Evolutionary conservation across 2,329 filamentous ascomycete genomes (phyloP), one percentile per base, ranked within the genome.

Genomic region (Apiospora pterosperma): DNA sequence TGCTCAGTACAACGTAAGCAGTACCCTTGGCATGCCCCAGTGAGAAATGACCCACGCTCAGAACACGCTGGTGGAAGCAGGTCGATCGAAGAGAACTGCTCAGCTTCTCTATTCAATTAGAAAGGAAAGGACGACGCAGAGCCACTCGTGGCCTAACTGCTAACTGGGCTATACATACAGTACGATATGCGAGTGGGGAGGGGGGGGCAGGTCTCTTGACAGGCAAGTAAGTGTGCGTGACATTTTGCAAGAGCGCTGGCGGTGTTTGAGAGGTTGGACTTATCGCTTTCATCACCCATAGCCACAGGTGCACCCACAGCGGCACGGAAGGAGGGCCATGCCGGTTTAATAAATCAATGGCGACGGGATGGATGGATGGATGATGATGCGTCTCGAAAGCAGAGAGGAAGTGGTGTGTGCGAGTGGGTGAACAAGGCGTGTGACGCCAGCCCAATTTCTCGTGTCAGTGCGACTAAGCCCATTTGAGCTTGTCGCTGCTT

Each of bases 401-500:
- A 55, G 28, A 52, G 25, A 34, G 28, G 28, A n/a, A 55, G 28
- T 55, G 48, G 48, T 55, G 48, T 55, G 48, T 55, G 48, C 48
- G 48, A 55, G 48, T 55, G 48, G 48, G 48, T 34, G 48, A 55
- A 2, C 25, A 55, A n/a, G 58, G 21, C 58, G 34, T 60, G 58
- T 60, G 58, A 60, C 60, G 60, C 39, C 60, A 34, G 31, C 10
- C 60, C 31, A 42, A 62, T 62, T 48, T 48, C 60, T 62, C 39
- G 23, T 36, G 60, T 42, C 25, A 28, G 61, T 21, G 16, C 36
- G 36, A 52, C 62, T 65, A 66, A 59, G 58, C 36, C 62, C 31
- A 63, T 34, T 36, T 34, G 23, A 34, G 63, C 39, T 44, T 66
- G 58, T 64, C 62, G 63, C 65, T 67, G 66, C 66, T 62, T 65